Evolutionary conservation across 2,329 filamentous ascomycete genomes (phyloP).

Genomic region (Talaromyces piceae): DNA sequence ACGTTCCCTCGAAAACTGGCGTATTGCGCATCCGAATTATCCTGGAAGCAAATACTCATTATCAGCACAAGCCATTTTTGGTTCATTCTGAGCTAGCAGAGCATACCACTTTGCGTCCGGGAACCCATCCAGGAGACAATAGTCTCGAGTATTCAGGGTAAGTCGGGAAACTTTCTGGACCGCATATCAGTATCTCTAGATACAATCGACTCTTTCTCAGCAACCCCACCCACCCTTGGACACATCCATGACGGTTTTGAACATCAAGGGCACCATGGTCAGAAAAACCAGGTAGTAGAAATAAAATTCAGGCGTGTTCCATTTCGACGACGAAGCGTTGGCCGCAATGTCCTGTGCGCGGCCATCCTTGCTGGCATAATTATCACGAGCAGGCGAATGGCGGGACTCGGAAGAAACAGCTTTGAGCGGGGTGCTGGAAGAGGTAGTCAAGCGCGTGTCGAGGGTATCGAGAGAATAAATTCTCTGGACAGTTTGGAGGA

Average conservation of each 20-base stretch:
- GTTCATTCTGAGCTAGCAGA: constrained; percentile 2
- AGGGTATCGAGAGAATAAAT: constrained; percentile 61
- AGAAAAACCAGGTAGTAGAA: constrained; percentile 67
- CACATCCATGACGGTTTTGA: constrained; percentile 79
- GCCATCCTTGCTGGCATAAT: constrained; percentile 22
- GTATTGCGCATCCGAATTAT: constrained; percentile 87
- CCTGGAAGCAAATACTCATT: constrained; percentile 44
- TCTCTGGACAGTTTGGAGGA: constrained; percentile 42
- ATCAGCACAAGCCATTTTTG: not conserved
- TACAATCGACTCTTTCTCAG: no score
- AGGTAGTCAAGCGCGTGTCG: constrained; percentile 64
- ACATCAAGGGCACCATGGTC: constrained; percentile 71
- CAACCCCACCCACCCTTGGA: constrained; percentile 69
- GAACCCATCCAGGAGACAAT: constrained; percentile 81
- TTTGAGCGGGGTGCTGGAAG: constrained; percentile 61
- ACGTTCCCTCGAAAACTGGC: constrained; percentile 76
- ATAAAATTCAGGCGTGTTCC: constrained; percentile 80
- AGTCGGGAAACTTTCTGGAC: constrained; percentile 66
- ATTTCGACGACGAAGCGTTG: constrained; percentile 59
- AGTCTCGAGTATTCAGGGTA: constrained; percentile 66
- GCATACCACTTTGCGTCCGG: constrained; percentile 76
- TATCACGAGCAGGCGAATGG: constrained; percentile 22
- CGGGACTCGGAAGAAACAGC: constrained; percentile 46
- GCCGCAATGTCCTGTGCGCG: constrained; percentile 35
- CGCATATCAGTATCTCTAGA: no score